A percentile compares a stretch with the other conserved stretches of the same genome.
phyloP scores from a whole-genome alignment of 1,284 basidiomycete genomes.

The Cutaneotrichosporon mucoides region DNA sequence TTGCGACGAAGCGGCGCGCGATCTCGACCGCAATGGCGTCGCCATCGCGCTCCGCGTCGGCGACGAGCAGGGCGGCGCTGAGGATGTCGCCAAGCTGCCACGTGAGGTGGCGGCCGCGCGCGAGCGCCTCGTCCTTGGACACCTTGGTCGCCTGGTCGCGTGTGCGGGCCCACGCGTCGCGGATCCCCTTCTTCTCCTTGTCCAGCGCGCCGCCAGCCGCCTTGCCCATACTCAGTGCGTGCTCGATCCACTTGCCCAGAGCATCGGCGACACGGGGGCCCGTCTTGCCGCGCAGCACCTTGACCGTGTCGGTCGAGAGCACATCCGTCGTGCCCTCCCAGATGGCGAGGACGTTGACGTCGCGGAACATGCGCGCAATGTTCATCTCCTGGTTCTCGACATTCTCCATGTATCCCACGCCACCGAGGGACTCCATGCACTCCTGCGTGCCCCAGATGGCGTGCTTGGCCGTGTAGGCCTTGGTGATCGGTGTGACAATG shows the following conservation, averaged over 20 bases:
- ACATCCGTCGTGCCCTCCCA: slow-evolving; percentile 67
- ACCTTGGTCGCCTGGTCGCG: not conserved
- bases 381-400: slow-evolving; percentile 55
- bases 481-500: slow-evolving; percentile 68
- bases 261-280: not conserved
- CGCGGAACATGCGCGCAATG: slow-evolving; percentile 53
- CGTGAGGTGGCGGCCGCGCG: slow-evolving; percentile 11
- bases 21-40: slow-evolving; percentile 10
- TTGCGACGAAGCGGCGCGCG: slow-evolving; percentile 13
- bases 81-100: slow-evolving; percentile 15
- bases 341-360: slow-evolving; percentile 69
- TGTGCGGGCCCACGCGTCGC: not conserved
- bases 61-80: slow-evolving; percentile 11
- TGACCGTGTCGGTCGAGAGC: slow-evolving; percentile 21
- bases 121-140: slow-evolving; percentile 9
- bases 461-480: slow-evolving; percentile 67
- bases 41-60: slow-evolving; percentile 16
- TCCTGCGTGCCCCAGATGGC: slow-evolving; percentile 68
- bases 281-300: slow-evolving; percentile 13
- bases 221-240: not conserved
- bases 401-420: slow-evolving; percentile 69
- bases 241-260: slow-evolving; percentile 9
- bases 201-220: not conserved
- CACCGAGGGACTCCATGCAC: slow-evolving; percentile 77
- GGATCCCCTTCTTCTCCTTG: not conserved